These are phyloP conservation scores for Marchantia paleacea DNA, from an alignment of 225 moss, liverwort and hornwort species.

Conservation along the genomic window DNA sequence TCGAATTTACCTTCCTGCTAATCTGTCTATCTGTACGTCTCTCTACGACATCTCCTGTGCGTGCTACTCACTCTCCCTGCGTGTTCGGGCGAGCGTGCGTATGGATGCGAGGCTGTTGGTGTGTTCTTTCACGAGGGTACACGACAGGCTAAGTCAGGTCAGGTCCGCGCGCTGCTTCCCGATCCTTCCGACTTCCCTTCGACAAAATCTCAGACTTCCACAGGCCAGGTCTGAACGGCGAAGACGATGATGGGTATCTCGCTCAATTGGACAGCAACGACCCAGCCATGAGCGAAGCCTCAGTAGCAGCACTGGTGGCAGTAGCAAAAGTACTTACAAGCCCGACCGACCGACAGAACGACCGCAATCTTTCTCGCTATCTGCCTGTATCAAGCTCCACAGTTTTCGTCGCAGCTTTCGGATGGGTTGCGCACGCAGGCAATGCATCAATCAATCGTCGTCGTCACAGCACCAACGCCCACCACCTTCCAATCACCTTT, in stretches of 20 bases:
- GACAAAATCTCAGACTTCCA: background rate
- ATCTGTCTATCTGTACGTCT: background rate
- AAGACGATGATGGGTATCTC: background rate
- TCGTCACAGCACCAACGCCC: background rate
- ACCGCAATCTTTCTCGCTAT: background rate
- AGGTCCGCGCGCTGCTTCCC: constrained; percentile 12
- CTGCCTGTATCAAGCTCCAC: constrained; percentile 3
- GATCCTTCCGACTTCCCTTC: background rate
- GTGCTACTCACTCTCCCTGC: background rate
- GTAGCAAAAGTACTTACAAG: no score
- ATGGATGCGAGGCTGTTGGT: background rate
- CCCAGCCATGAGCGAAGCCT: background rate
- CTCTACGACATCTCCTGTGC: background rate
- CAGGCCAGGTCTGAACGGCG: background rate
- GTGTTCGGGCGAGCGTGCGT: background rate
- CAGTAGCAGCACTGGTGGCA: background rate
- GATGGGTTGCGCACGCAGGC: background rate
- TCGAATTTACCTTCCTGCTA: background rate
- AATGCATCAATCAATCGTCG: background rate
- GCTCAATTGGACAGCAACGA: background rate
- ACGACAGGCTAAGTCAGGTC: background rate
- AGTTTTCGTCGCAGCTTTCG: background rate
- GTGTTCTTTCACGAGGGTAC: constrained; percentile 8
- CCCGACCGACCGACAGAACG: background rate
- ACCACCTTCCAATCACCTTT: background rate